Evolutionary conservation across 768 basidiomycete genomes (phyloP).

Genomic region (Phanerochaete carnosa): DNA sequence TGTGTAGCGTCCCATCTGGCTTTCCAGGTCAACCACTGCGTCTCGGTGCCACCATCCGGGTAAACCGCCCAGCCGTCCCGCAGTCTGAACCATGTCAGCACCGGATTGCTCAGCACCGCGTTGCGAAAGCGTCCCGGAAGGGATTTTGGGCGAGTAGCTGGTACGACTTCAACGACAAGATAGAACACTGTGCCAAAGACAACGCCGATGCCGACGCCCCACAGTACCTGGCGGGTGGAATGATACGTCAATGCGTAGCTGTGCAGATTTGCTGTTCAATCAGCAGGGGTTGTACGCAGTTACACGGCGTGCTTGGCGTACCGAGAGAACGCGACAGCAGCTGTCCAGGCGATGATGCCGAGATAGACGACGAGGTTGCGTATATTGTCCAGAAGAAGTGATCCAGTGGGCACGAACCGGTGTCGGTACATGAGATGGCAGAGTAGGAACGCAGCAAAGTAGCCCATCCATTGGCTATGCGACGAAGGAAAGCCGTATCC

Average conservation of each 20-base stretch:
- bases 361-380: conserved; percentile 47
- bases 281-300: background rate
- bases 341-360: conserved; percentile 53
- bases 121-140: conserved; percentile 46
- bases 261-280: background rate
- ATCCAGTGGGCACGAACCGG: conserved; percentile 55
- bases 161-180: conserved; percentile 53
- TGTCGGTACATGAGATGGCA: conserved; percentile 74
- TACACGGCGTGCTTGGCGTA: conserved; percentile 27
- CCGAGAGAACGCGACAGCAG: conserved; percentile 77
- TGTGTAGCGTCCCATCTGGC: conserved; percentile 43
- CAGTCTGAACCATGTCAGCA: conserved; percentile 64
- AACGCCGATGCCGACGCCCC: conserved; percentile 69
- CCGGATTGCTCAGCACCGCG: conserved; percentile 49
- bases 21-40: conserved; percentile 69
- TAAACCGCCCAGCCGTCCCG: conserved; percentile 83
- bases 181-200: conserved; percentile 55
- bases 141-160: conserved; percentile 49
- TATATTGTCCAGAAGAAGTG: conserved; percentile 43
- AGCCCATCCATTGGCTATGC: conserved; percentile 90
- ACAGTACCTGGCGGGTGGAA: conserved; percentile 64
- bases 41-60: conserved; percentile 73
- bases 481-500: conserved; percentile 89
- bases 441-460: conserved; percentile 73
- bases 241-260: conserved; percentile 78